Evolutionary conservation across 179 eudicot genomes (phyloP), one percentile per base, ranked within the genome.

Genomic region (Amaranthus tricolor): DNA sequence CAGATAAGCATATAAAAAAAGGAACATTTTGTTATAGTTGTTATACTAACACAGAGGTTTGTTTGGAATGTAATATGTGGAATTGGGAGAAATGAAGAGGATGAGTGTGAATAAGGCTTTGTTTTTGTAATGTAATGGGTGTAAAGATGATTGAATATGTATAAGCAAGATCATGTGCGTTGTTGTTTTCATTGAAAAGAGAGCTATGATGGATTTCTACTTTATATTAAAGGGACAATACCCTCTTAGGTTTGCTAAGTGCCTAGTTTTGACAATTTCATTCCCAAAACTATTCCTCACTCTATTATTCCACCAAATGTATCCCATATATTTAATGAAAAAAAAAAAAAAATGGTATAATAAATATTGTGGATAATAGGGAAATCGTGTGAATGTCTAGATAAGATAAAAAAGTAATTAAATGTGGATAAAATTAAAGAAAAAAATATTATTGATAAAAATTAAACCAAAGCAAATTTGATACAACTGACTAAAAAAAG

Each of bases 151-250:
- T 83, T 77, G 78, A 80, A 78, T 62, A 80, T 79, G 40, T 82
- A 66, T 80, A 79, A 82, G 84, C 84, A 88, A 80, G 74, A 84
- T 83, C 85, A 80, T 84, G 87, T 89, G 87, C 82, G 84, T 74
- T 80, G 86, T 81, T 66, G 80, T 44, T 86, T 81, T 79, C 85
- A 74, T 79, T 73, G 89, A 84, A 84, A 89, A 84, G 86, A 77
- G 69, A 61, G 64, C 48, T 54, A 52, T 72, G 65, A 67, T 50
- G 43, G 31, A 50, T 50, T 68, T 68, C 19, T 53, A 68, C 50
- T 68, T 68, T 68, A 51, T 53, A 13, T 51, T 59, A 15, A 53
- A 69, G 57, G 72, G 72, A 21, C 15, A 19, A 67, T 7, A 14
- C 43, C 9, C 71, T 50, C 71, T 67, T 67, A 67, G 57, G 58